Base-by-base conservation (phyloP, 2,329 filamentous ascomycete species). In the Pyrenophora tritici-repentis region DNA sequence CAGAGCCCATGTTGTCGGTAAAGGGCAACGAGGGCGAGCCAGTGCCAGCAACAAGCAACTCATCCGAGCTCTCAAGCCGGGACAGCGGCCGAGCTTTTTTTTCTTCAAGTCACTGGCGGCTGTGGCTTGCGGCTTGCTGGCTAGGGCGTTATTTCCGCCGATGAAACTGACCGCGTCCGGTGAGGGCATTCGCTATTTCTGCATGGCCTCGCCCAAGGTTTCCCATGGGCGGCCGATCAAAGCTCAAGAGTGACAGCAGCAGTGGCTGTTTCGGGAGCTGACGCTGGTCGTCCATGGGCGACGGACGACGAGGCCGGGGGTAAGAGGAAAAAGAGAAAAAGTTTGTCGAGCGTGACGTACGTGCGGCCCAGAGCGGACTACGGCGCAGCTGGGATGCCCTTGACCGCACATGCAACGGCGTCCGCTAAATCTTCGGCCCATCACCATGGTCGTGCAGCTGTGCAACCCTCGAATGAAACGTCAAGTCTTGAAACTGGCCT, bases 131-230 rank as follows among this genome's bases (percentile, higher is more conserved):
- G 26, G 26, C 10, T 29, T 29, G 26, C 26, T 29, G 26, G 26
- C 54, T 44, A 55, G 56, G 56, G 53, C 50, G 37, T 58, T 59
- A 59, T 65, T 57, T 60, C 59, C 59, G 62, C 43, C 46, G 14
- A 59, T 56, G 52, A 58, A 60, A 57, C 51, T 35, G 53, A 44
- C 47, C 18, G 49, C 49, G 50, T 55, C 47, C 58, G 42, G 50
- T 49, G 44, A 53, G 45, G 26, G 26, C 26, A 29, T 29, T 29
- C 26, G 9, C 26, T 13, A 29, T 29, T 29, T 29, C 26, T 29
- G 26, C 26, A 29, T 29, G 26, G 7, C 2, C 24, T 29, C 10
- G 26, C 26, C 9, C 26, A 29, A 29, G 10, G 26, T 29, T 29
- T 29, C 26, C 26, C 26, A 29, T 29, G 26, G 26, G 9, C 26